Conservation (phyloP, 306 rosid species). For the Trifolium pratense region DNA sequence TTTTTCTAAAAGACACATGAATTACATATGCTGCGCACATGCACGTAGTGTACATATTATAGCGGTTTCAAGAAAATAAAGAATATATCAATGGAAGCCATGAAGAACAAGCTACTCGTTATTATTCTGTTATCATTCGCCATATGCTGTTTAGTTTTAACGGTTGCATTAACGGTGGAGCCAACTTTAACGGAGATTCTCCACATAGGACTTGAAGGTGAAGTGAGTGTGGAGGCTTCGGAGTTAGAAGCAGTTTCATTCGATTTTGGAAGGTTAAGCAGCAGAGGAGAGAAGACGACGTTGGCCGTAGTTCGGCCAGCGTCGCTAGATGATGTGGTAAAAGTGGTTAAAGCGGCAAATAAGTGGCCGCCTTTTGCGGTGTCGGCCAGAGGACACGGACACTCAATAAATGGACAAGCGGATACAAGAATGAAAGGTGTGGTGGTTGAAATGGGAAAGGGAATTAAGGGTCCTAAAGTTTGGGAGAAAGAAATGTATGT, state of each 20-base stretch:
- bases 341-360: constrained; percentile 56
- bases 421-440: constrained; percentile 59
- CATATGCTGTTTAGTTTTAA: constrained; percentile 58
- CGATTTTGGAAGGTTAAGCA: constrained; percentile 72
- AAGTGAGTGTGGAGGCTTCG: constrained; percentile 55
- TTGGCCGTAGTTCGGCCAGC: constrained; percentile 68
- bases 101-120: constrained; percentile 50
- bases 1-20: background rate
- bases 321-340: constrained; percentile 62
- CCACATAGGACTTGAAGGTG: constrained; percentile 61
- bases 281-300: constrained; percentile 39
- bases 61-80: background rate
- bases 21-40: background rate
- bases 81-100: constrained; percentile 46
- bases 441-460: constrained; percentile 70
- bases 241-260: constrained; percentile 62
- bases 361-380: constrained; percentile 54
- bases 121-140: constrained; percentile 64
- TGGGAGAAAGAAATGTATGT: constrained; percentile 58
- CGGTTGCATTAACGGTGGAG: constrained; percentile 66
- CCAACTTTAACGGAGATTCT: constrained; percentile 63
- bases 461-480: constrained; percentile 30
- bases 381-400: constrained; percentile 96
- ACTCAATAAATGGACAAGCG: constrained; percentile 93
- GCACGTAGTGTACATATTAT: background rate